Evolutionary conservation across 345 rosid genomes (phyloP), one percentile per base, ranked within the genome.

Genomic region (Citrus glauca): DNA sequence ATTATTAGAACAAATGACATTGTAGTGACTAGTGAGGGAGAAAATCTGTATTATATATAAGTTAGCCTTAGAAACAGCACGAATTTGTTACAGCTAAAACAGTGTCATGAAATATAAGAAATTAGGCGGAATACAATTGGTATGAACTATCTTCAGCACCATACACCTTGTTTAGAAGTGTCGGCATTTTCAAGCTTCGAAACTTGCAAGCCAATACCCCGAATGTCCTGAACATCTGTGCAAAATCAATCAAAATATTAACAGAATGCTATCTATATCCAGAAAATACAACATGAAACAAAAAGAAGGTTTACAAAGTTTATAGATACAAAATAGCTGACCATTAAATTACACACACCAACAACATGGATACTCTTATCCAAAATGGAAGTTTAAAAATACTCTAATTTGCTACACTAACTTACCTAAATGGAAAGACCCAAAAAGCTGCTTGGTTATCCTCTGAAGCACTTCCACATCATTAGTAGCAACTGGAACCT

Each of bases 141-240:
- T 59, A 59, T 67, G 75, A 80, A 75, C 69, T n/a, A 30, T 45
- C 59, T 77, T 78, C 75, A 66, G 64, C 65, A 59, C 37, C 38
- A 69, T 62, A 63, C 5, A 94, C 97, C 97, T 89, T 87, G 87
- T 78, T 86, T 89, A 63, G 82, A 80, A 79, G 85, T 75, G 77
- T 91, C 92, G 13, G 84, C 88, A 86, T 82, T 85, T 81, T 93
- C 97, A 84, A 95, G 96, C 87, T 88, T 93, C 61, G 98, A 87
- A 78, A 95, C 98, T 89, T 93, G 98, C 91, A 95, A 89, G 86
- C 99, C 98, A 81, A 95, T 87, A 69, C 98, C 99, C 19, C 98
- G 93, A 53, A 95, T 87, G 40, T 92, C 99, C 89, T 82, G 88
- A 53, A 89, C 90, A 88, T 95, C 99, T 91, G 80, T 32, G 62